These are phyloP conservation scores for Mycena alexandri DNA, from an alignment of 768 basidiomycete genomes.

Conservation along the genomic window DNA sequence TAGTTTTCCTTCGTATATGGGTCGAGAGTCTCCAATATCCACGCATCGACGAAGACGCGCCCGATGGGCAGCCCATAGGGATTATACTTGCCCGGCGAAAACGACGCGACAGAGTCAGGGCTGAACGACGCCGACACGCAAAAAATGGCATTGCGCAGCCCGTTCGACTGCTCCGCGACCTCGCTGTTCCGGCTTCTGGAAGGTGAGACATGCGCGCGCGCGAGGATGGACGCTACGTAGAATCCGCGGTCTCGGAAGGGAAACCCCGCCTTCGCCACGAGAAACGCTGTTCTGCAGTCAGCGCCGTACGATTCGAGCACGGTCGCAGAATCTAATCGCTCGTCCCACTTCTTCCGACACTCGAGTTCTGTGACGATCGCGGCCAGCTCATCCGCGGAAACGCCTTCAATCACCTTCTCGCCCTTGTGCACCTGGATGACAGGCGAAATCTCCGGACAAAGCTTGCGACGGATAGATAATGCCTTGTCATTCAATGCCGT, in stretches of 20 bases:
- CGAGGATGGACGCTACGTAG: constrained; percentile 80
- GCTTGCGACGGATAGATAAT: constrained; percentile 79
- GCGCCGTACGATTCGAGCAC: constrained; percentile 85
- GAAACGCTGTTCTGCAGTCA: constrained; percentile 77
- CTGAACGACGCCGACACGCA: constrained; percentile 88
- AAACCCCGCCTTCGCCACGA: constrained; percentile 82
- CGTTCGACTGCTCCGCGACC: constrained; percentile 53
- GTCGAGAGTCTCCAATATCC: constrained; percentile 96
- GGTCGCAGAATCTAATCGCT: constrained; percentile 78
- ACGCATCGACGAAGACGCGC: constrained; percentile 89
- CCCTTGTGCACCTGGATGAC: constrained; percentile 89
- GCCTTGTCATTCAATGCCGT: constrained; percentile 81
- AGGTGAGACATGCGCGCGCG: constrained; percentile 62
- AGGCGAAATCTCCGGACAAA: constrained; percentile 82
- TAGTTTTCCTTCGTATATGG: constrained; percentile 95
- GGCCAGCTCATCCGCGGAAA: constrained; percentile 92
- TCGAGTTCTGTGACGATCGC: constrained; percentile 77
- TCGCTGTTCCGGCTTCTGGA: constrained; percentile 60
- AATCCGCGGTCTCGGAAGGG: constrained; percentile 94
- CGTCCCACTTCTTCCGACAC: constrained; percentile 88
- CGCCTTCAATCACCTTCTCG: constrained; percentile 91
- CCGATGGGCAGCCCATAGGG: constrained; percentile 80
- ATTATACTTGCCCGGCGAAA: constrained; percentile 80
- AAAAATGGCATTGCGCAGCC: constrained; percentile 76
- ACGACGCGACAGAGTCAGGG: constrained; percentile 68